Evolutionary conservation across 768 basidiomycete species (phyloP).

Genomic region (Asterophora lycoperdoides): DNA sequence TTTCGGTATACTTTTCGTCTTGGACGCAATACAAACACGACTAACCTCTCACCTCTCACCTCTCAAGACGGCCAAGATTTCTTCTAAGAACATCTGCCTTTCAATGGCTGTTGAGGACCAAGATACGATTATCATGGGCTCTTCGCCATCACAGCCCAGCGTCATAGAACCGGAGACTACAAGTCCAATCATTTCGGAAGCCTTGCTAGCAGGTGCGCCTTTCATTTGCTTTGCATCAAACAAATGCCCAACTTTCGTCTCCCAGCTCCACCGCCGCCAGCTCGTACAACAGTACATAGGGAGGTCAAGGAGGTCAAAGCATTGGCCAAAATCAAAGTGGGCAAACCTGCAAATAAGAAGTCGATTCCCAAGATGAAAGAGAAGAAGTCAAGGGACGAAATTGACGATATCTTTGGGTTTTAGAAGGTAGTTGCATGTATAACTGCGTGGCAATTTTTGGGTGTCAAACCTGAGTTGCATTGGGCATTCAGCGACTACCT

Average conservation of each 20-base stretch:
- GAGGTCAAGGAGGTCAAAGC: background rate
- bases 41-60: background rate
- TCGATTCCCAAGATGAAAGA: constrained; percentile 26
- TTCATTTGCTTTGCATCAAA: background rate
- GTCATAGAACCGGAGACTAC: no score
- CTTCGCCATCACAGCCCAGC: no score
- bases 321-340: background rate
- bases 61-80: background rate
- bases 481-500: constrained; percentile 5
- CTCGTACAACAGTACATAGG: constrained; percentile 9
- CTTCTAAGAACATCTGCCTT: background rate
- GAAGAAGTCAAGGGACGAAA: constrained; percentile 50
- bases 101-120: background rate
- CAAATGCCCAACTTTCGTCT: background rate
- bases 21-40: background rate
- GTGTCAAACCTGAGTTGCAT: constrained; percentile 8
- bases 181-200: background rate
- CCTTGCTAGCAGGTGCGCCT: background rate
- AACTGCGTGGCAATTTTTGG: background rate
- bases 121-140: no score
- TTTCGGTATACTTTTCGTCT: constrained; percentile 27
- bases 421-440: constrained; percentile 5
- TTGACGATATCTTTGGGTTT: constrained; percentile 64
- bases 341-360: background rate
- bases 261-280: background rate